A percentile compares a stretch with the other conserved stretches of the same genome.
Conservation (phyloP, 148 eudicot genomes). For the Persicaria tinctoria region DNA sequence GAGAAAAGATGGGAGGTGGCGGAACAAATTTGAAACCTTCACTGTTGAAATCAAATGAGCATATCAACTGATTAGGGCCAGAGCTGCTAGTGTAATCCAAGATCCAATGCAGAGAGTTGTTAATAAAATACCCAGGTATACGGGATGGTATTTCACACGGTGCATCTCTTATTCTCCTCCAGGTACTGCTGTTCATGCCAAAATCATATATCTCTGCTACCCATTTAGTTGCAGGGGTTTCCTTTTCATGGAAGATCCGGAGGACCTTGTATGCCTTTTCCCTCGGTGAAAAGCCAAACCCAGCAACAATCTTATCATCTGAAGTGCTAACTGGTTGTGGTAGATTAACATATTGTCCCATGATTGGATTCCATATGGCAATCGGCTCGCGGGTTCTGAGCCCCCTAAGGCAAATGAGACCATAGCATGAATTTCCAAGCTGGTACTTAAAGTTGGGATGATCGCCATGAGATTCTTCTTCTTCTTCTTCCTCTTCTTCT, state of each 20-base stretch:
- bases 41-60: conserved; percentile 30
- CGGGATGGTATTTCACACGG: conserved; percentile 20
- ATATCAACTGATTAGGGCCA: conserved; percentile 14
- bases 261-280: conserved; percentile 23
- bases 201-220: conserved; percentile 22
- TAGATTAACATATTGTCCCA: conserved; percentile 20
- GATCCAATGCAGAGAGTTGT: conserved; percentile 34
- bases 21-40: conserved; percentile 22
- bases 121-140: conserved; percentile 25
- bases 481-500: neutral
- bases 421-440: conserved; percentile 36
- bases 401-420: conserved; percentile 28
- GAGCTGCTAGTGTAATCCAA: neutral
- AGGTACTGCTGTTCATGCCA: conserved; percentile 15
- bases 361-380: conserved; percentile 31
- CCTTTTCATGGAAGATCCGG: conserved; percentile 13
- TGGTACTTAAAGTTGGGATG: conserved; percentile 18
- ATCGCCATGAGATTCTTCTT: neutral
- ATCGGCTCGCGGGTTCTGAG: conserved; percentile 20
- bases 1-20: conserved; percentile 23
- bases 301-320: conserved; percentile 25
- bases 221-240: conserved; percentile 8
- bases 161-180: conserved; percentile 28
- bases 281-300: conserved; percentile 25
- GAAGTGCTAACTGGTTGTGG: conserved; percentile 14